phyloP scores from a whole-genome alignment of 495 filamentous ascomycete species.

The Xylaria longipes region DNA sequence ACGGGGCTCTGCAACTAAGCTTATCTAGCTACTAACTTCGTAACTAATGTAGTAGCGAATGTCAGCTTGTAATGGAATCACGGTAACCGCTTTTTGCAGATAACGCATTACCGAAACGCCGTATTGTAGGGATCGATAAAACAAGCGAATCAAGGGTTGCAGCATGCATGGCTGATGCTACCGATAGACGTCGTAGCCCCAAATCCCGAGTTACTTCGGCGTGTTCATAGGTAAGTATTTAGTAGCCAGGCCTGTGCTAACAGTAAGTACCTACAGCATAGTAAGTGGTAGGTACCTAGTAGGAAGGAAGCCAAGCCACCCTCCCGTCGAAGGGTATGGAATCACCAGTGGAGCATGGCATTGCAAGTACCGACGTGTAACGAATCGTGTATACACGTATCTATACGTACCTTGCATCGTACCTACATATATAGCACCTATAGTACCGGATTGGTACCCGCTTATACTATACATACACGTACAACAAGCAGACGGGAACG shows the following conservation, averaged over 20 bases:
- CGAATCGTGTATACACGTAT: background rate
- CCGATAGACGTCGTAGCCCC: background rate
- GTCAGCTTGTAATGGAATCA: background rate
- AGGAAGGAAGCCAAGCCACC: background rate
- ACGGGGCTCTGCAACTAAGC: background rate
- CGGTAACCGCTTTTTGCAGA: background rate
- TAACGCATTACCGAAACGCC: background rate
- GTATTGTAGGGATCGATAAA: background rate
- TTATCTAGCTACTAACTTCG: background rate
- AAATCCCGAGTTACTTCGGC: background rate
- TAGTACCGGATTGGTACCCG: background rate
- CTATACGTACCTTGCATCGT: background rate
- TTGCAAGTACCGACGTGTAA: background rate
- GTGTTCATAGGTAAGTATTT: background rate
- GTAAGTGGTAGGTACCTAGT: background rate
- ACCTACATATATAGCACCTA: background rate
- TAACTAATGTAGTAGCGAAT: background rate
- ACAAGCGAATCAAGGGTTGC: background rate
- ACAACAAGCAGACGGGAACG: background rate
- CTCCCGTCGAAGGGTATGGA: background rate
- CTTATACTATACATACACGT: background rate
- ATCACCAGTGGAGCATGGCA: conserved; percentile 9
- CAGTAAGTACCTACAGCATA: too few relatives aligned
- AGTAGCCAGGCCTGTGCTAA: too few relatives aligned
- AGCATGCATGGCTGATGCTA: background rate